Evolutionary conservation across 2,329 filamentous ascomycete species (phyloP).

Genomic region (Lojkania enalia): DNA sequence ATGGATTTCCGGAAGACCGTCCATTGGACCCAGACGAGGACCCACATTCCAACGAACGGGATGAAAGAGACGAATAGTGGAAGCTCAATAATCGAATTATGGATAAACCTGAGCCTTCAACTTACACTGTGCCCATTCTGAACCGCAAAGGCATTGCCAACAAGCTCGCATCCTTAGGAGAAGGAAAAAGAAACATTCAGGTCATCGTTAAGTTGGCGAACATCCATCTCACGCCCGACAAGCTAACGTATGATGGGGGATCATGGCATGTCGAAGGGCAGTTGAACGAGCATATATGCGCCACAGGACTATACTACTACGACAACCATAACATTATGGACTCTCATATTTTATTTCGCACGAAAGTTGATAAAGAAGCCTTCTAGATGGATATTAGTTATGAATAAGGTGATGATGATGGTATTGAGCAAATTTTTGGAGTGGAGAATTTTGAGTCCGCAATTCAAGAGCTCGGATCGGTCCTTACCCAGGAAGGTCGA

Average conservation of each 20-base stretch:
- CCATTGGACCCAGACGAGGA: background rate
- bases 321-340: constrained; percentile 61
- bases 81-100: background rate
- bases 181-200: constrained; percentile 51
- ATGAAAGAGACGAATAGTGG: background rate
- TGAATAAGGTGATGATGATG: background rate
- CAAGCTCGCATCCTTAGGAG: background rate
- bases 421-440: background rate
- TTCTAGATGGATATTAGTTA: background rate
- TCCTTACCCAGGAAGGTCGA: constrained; percentile 51
- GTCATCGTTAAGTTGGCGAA: constrained; percentile 64
- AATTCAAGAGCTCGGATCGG: constrained; percentile 39
- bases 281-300: constrained; percentile 64
- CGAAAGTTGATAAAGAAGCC: background rate
- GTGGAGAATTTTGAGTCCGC: constrained; percentile 1
- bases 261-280: constrained; percentile 53
- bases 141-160: background rate
- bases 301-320: constrained; percentile 64
- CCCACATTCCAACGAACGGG: background rate
- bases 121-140: background rate
- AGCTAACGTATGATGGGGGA: constrained; percentile 55
- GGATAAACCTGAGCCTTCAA: background rate
- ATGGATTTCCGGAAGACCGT: background rate
- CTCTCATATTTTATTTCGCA: constrained; percentile 42
- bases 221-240: constrained; percentile 59